Base-by-base conservation (phyloP, 1,284 basidiomycete genomes). In the Afroboletus lepidellus region DNA sequence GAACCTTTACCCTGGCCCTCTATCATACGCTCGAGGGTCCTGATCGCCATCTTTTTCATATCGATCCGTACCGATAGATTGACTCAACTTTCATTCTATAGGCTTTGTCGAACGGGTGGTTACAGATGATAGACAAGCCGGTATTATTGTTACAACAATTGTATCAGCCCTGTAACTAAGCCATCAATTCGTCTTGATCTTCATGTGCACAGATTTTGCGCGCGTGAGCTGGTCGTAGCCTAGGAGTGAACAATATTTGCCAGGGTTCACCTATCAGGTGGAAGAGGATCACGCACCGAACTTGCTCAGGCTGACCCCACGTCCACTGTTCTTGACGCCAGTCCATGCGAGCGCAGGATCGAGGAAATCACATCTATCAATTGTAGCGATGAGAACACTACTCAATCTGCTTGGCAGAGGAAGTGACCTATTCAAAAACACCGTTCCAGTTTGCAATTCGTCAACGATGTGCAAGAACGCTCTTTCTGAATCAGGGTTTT, bases 271-370 rank as follows among this genome's bases (percentile, higher is more conserved):
- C 8, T 20, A 12, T 18, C n/a, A 36, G 25, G 21, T 16, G 6
- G 51, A 41, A 34, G 44, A 5, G n/a, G 23, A 51, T 29, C 18
- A 76, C 85, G 55, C 57, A 92, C 92, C 93, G 57, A 93, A 92
- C 64, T 87, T 86, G 66, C 90, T 93, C 61, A 98, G 73, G 63
- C 90, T 94, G 56, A 98, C 76, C 3, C 96, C 96, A 29, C 93
- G 77, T 18, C 96, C 95, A 51, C 90, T 93, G 66, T 97, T 77
- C 76, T 98, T 98, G 51, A 93, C 88, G 2, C 95, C 95, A 1
- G 88, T 91, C 95, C 96, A 98, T 1, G 92, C 83, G 3, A 98
- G 74, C 1, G 93, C 92, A 2, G 95, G 94, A 66, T 98, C 94
- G 36, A 96, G 78, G 64, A 78, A 87, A 69, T 97, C 94, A 57